phyloP scores from a whole-genome alignment of 306 rosid genomes.

The Rubus idaeus region DNA sequence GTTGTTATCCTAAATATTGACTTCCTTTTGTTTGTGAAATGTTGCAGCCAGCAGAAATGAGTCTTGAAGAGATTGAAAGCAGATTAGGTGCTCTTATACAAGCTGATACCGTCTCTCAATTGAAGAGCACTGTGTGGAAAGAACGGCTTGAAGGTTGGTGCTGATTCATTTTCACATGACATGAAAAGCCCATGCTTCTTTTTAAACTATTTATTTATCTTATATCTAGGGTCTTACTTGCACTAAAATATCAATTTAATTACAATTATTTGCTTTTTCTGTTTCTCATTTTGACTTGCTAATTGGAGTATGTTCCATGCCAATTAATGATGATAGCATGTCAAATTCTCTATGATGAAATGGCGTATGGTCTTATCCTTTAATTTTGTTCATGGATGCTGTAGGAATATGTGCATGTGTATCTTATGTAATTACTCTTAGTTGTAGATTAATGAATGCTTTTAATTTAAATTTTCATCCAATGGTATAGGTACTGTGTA shows the following conservation, averaged over 20 bases:
- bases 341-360: not conserved
- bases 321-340: not conserved
- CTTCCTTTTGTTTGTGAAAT: constrained; percentile 14
- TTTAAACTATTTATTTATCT: not conserved
- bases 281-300: too few relatives aligned
- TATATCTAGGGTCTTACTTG: not conserved
- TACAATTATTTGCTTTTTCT: not conserved
- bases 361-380: not conserved
- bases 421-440: not conserved
- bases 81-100: constrained; percentile 81
- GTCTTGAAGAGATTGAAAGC: constrained; percentile 95
- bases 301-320: not conserved
- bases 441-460: not conserved
- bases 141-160: constrained; percentile 94
- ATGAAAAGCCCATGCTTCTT: not conserved
- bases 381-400: not conserved
- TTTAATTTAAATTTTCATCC: not conserved
- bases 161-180: not conserved
- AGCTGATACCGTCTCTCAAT: constrained; percentile 66
- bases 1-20: not conserved
- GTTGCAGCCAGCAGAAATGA: constrained; percentile 87
- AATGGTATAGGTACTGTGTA: not conserved
- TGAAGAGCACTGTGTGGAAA: constrained; percentile 92
- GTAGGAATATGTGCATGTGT: not conserved
- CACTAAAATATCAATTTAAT: not conserved